Evolutionary conservation across 768 basidiomycete species (phyloP).

Genomic region (Rhodotorula graminis): DNA sequence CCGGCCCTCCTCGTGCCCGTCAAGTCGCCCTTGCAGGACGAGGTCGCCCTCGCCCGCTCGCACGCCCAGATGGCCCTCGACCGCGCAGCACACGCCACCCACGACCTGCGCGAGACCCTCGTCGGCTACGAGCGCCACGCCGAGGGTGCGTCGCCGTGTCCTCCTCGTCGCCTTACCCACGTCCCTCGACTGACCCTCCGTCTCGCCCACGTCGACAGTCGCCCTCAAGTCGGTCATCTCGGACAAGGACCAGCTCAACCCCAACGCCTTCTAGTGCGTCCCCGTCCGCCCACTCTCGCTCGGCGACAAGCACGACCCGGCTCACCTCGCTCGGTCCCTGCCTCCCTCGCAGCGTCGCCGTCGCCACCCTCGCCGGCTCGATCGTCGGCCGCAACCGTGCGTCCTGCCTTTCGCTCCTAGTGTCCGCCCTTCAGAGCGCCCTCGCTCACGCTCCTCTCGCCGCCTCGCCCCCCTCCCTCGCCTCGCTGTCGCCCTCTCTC

Average conservation of each 20-base stretch:
- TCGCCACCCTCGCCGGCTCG: slow-evolving; percentile 81
- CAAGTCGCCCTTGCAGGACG: slow-evolving; percentile 65
- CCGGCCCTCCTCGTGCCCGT: slow-evolving; percentile 66
- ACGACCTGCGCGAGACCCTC: slow-evolving; percentile 71
- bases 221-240: slow-evolving; percentile 78
- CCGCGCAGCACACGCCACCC: slow-evolving; percentile 63
- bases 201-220: slow-evolving; percentile 53
- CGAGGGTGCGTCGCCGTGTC: slow-evolving; percentile 57
- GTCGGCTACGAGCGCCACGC: slow-evolving; percentile 77
- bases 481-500: background rate
- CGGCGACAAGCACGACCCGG: no score
- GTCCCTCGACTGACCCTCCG: background rate
- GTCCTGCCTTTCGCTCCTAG: slow-evolving; percentile 3
- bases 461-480: background rate
- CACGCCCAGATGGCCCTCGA: slow-evolving; percentile 57
- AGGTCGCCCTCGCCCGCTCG: slow-evolving; percentile 67
- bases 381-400: slow-evolving; percentile 73
- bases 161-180: background rate
- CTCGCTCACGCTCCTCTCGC: background rate
- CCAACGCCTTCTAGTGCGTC: slow-evolving; percentile 70
- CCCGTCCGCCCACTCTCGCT: background rate
- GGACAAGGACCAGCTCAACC: slow-evolving; percentile 73
- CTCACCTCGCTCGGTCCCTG: background rate
- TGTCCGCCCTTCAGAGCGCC: background rate
- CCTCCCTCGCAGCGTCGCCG: slow-evolving; percentile 55